A percentile compares a stretch with the other conserved stretches of the same genome.
Evolutionary conservation across 805 yeast species (phyloP).

Genomic region (Priceomyces medius): DNA sequence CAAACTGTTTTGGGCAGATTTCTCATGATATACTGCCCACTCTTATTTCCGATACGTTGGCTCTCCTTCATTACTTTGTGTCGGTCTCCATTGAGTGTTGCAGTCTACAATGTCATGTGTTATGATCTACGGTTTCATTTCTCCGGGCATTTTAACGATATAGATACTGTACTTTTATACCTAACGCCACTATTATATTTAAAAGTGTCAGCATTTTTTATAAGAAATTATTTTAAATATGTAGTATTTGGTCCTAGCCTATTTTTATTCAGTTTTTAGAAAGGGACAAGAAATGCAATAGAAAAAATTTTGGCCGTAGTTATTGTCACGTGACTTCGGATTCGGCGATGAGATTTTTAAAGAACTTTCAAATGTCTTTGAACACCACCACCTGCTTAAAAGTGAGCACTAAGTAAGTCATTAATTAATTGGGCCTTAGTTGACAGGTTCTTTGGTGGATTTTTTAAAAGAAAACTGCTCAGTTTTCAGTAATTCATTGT

Average conservation of each 20-base stretch:
- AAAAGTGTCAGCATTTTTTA: no score
- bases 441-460: neutral
- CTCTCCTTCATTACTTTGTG: neutral
- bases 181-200: no score
- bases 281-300: no score
- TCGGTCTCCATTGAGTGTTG: neutral
- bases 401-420: conserved; percentile 1
- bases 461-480: neutral
- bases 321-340: neutral
- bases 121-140: neutral
- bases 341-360: conserved; percentile 1
- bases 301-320: no score
- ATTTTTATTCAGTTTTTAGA: no score
- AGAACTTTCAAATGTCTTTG: neutral
- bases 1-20: conserved; percentile 51
- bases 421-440: neutral
- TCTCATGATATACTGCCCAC: no score
- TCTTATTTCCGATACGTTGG: no score
- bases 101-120: neutral
- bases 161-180: neutral
- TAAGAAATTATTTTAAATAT: no score
- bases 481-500: neutral
- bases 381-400: neutral
- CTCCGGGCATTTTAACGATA: neutral
- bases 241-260: no score